These are phyloP conservation scores for Dactylellina leptospora DNA, from an alignment of 2,329 filamentous ascomycete genomes.

Conservation along the genomic window DNA sequence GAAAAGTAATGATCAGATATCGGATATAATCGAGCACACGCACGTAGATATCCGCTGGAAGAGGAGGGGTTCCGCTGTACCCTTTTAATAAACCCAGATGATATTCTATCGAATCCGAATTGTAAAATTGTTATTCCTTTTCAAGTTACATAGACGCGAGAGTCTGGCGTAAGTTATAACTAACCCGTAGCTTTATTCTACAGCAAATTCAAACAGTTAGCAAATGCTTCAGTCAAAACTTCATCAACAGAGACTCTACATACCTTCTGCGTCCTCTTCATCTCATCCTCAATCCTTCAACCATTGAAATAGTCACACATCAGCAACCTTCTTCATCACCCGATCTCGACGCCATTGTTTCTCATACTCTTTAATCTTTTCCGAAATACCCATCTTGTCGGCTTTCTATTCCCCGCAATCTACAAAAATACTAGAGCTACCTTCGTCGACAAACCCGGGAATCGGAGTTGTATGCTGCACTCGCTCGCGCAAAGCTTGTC, in stretches of 20 bases:
- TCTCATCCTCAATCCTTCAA: conserved; percentile 96
- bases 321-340: conserved; percentile 29
- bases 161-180: conserved; percentile 57
- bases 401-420: not conserved
- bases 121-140: too few species aligned
- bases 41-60: conserved; percentile 3
- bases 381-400: conserved; percentile 91
- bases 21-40: conserved; percentile 50
- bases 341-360: conserved; percentile 39
- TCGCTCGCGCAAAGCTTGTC: too few species aligned
- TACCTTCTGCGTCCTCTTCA: conserved; percentile 97
- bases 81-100: conserved; percentile 97
- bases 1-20: conserved; percentile 28
- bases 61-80: conserved; percentile 63
- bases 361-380: conserved; percentile 98
- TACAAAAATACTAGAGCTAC: too few species aligned
- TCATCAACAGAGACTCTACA: conserved; percentile 36
- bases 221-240: not conserved
- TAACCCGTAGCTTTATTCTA: conserved; percentile 97
- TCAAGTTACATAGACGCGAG: conserved; percentile 52
- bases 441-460: too few species aligned
- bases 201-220: conserved; percentile 63
- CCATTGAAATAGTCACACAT: not conserved
- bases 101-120: too few species aligned
- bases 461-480: too few species aligned